These are phyloP conservation scores for Penicillium sp. DNA, from an alignment of 2,329 filamentous ascomycete species.

Conservation along the genomic window DNA sequence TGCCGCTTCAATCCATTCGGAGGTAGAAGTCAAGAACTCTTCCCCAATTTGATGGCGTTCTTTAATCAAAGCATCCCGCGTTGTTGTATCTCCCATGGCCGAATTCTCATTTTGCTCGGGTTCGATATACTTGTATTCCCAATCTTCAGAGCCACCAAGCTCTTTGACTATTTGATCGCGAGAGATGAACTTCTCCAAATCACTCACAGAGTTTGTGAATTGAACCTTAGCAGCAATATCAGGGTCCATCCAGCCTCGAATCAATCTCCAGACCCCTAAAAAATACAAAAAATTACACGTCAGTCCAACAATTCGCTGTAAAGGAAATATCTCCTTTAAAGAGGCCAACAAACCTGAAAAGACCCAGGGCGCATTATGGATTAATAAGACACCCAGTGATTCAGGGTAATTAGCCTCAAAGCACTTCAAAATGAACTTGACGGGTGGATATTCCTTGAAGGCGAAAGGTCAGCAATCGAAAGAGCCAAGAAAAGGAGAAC, in stretches of 20 bases:
- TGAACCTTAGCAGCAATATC: slow-evolving; percentile 92
- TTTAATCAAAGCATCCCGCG: slow-evolving; percentile 62
- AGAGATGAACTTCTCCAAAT: slow-evolving; percentile 75
- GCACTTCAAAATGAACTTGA: slow-evolving; percentile 98
- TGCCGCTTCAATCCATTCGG: slow-evolving; percentile 69
- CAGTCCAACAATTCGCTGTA: background rate
- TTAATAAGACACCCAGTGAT: slow-evolving; percentile 80
- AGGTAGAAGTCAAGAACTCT: slow-evolving; percentile 73
- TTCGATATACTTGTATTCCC: slow-evolving; percentile 80
- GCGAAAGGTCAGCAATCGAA: background rate
- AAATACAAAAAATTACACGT: background rate
- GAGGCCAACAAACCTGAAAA: slow-evolving; percentile 71
- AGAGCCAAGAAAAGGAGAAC: background rate
- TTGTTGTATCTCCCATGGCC: slow-evolving; percentile 69
- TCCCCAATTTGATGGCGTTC: slow-evolving; percentile 69
- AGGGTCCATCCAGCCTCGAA: slow-evolving; percentile 92
- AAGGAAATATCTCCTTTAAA: background rate
- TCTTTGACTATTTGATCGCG: slow-evolving; percentile 73
- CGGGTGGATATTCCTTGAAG: slow-evolving; percentile 80
- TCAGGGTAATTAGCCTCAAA: slow-evolving; percentile 98
- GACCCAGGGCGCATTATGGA: slow-evolving; percentile 93
- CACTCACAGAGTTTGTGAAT: slow-evolving; percentile 79
- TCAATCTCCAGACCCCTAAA: slow-evolving; percentile 86
- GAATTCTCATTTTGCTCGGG: slow-evolving; percentile 75
- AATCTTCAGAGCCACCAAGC: slow-evolving; percentile 81